Base-by-base conservation (phyloP, 1,284 basidiomycete species). In the Sutorius eximius region DNA sequence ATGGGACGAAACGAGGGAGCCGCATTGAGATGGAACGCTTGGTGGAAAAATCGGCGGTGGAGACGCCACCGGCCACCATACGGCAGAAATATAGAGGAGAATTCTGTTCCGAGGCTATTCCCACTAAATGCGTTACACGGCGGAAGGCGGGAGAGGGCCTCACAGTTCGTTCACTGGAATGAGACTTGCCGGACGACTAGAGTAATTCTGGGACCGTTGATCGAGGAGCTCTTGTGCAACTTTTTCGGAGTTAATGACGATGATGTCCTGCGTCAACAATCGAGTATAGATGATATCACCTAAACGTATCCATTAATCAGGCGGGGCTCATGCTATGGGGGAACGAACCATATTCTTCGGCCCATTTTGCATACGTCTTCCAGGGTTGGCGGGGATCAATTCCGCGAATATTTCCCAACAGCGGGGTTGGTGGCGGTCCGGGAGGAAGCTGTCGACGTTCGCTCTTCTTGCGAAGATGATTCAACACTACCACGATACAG, bases 1-100 rank as follows among this genome's bases (percentile, higher is more conserved):
- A 49, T 27, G 7, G 66, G 66, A 48, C 51, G 65, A 33, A 58
- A 66, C 42, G 55, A 53, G 8, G 49, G 37, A 0, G 56, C 65
- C 29, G 66, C 61, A 22, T 50, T 59, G 11, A 44, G 32, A 9
- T 57, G 56, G 22, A 68, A 60, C 9, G 66, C 59, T 38, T 68
- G 63, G 30, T 69, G 64, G 45, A 69, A 70, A 18, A 66, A 10
- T n/a, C 66, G 53, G 13, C 67, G 62, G 52, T 67, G 65, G 38
- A 67, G 63, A 1, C 65, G 63, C 64, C 67, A 69, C 7, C 51
- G 53, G 46, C 65, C 61, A n/a, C 63, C 56, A 45, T 69, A 65
- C 4, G 57, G 65, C 12, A 65, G 18, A 24, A 59, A 59, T 45
- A 63, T 45, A 8, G 65, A 65, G 3, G 55, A 45, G 45, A 67